Base-by-base conservation (phyloP, 116 monocot genomes). In the Zostera marina region DNA sequence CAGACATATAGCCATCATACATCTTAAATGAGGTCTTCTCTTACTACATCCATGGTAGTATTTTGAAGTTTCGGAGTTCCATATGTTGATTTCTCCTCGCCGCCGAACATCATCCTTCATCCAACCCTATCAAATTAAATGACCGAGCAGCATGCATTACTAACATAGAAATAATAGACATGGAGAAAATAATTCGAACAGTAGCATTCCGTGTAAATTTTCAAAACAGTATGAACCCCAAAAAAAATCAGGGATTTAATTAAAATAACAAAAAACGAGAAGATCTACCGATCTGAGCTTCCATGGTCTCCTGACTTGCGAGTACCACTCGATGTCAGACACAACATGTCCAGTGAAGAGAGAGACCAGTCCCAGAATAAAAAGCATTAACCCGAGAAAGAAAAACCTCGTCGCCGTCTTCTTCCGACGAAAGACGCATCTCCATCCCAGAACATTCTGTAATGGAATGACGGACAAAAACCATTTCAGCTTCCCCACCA, bases 281-380 rank as follows among this genome's bases (percentile, higher is more conserved):
- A 15, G 39, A 4, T 14, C 14, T 52, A 84, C 89, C 84, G 44
- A 58, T 54, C 63, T 70, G 39, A 69, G 47, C 6, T 67, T 72
- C 78, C 80, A 74, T 8, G 68, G 70, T 51, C 58, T 20, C 21
- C 25, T 63, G 38, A 21, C 75, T 62, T 71, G 65, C 43, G 71
- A 48, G 49, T 84, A 76, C 87, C 83, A 93, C 61, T 93, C 84
- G 57, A 74, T 69, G 41, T 81, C 70, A 43, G 88, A 74, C 47
- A 66, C 84, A 40, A 93, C 55, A 52, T 93, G 81, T 26, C 92
- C 92, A 32, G 72, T 81, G 63, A 84, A 74, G 65, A 93, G 79
- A 9, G 92, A 93, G 63, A 84, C 60, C 57, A 87, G 66, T 14
- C 84, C 87, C 9, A 87, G 74, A n/a, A 70, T 59, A 69, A 93